Evolutionary conservation across 257 asterid genomes (phyloP).

Genomic region (Rhazya stricta): DNA sequence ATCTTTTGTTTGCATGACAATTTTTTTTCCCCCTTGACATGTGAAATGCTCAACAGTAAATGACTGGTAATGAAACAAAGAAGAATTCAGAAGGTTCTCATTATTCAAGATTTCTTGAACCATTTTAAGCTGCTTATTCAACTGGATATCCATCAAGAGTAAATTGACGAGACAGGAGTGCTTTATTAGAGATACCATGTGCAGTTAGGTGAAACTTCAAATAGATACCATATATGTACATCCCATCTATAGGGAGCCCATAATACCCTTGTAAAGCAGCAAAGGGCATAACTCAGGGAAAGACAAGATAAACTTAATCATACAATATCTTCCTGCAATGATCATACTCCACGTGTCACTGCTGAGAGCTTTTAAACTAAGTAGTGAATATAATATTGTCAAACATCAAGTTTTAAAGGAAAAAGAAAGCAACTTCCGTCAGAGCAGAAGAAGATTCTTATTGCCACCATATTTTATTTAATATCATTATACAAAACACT

Average conservation of each 20-base stretch:
- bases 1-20: background rate
- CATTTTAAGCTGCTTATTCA: background rate
- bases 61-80: background rate
- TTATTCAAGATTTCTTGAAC: background rate
- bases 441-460: conserved; percentile 7
- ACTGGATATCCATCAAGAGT: background rate
- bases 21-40: background rate
- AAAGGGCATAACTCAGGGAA: conserved; percentile 7
- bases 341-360: background rate
- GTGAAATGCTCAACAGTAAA: background rate
- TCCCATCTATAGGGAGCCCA: background rate
- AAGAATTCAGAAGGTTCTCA: background rate
- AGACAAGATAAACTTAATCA: conserved; percentile 1
- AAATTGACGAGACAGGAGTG: too few species aligned
- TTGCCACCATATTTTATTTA: conserved; percentile 8
- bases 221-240: background rate
- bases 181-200: background rate
- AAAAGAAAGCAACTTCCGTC: conserved; percentile 11
- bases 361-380: background rate
- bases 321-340: background rate
- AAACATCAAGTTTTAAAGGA: background rate
- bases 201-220: background rate
- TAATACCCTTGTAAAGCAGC: conserved; percentile 11
- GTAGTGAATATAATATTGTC: background rate
- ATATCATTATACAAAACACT: conserved; percentile 8